Conservation (phyloP, 225 moss, liverwort and hornwort genomes). For the Physcomitrium patens region DNA sequence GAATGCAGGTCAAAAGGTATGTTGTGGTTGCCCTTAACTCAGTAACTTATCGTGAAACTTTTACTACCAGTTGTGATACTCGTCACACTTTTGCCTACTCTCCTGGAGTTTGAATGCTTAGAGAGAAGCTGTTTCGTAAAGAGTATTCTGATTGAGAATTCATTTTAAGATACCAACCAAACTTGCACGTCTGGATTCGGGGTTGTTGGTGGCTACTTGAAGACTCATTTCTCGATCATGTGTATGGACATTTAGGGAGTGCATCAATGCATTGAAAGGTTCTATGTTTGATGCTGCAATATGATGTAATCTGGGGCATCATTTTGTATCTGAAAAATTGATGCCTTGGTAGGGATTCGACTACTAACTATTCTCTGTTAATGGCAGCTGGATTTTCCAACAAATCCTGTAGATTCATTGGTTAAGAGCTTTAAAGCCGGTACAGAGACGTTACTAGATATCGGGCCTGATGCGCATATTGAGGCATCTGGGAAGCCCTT, state of each 20-base stretch:
- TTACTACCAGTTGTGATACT: background rate
- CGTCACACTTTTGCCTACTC: background rate
- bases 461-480: conserved; percentile 27
- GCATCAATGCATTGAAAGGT: background rate
- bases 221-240: background rate
- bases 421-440: conserved; percentile 53
- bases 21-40: conserved; percentile 24
- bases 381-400: conserved; percentile 56
- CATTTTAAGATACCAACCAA: background rate
- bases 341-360: conserved; percentile 14
- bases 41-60: conserved; percentile 18
- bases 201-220: background rate
- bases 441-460: conserved; percentile 30
- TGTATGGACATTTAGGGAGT: background rate
- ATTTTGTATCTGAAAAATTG: conserved; percentile 14
- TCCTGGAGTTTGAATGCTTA: background rate
- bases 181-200: background rate
- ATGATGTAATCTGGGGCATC: background rate
- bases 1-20: conserved; percentile 43
- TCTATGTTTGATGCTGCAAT: conserved; percentile 10
- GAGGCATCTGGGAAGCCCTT: conserved; percentile 34
- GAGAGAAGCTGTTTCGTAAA: background rate
- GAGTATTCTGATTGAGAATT: background rate
- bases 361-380: background rate
- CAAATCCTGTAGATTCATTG: conserved; percentile 53